phyloP scores from a whole-genome alignment of 2,329 filamentous ascomycete species.

The Colletotrichum cereale region DNA sequence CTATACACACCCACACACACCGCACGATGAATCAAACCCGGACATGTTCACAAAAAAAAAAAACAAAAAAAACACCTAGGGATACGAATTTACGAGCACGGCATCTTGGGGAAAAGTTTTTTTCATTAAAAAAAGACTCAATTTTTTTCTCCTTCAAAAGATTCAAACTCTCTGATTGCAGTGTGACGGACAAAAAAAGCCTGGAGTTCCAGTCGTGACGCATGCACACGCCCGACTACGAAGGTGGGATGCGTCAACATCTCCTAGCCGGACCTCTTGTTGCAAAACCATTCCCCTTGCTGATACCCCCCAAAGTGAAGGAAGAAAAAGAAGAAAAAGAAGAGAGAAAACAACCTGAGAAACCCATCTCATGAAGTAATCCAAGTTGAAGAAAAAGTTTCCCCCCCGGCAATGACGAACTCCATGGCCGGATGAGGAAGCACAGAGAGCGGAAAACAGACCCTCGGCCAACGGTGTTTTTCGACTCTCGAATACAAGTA shows the following conservation, averaged over 20 bases:
- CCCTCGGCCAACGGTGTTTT: slow-evolving; percentile 6
- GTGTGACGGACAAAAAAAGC: slow-evolving; percentile 31
- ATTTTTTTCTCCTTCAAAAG: background rate
- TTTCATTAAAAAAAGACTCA: no score
- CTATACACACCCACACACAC: no score
- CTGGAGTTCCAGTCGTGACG: slow-evolving; percentile 9
- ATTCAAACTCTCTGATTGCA: slow-evolving; percentile 12
- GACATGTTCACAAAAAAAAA: background rate
- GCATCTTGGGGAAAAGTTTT: background rate
- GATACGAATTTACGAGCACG: slow-evolving; percentile 5
- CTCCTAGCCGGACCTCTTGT: background rate
- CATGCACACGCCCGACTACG: slow-evolving; percentile 30
- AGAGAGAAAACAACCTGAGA: background rate
- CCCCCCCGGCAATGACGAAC: background rate
- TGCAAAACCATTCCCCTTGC: background rate
- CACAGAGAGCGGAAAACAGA: background rate
- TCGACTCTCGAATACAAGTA: slow-evolving; percentile 17
- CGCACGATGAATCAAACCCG: background rate
- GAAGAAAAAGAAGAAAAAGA: background rate
- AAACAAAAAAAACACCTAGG: slow-evolving; percentile 18
- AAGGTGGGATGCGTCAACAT: background rate
- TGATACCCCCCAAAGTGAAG: background rate
- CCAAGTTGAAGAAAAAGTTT: background rate
- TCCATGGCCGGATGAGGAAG: background rate
- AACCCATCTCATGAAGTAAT: background rate